Conservation (phyloP, 768 basidiomycete species). For the Sistotremastrum niveocremeum region DNA sequence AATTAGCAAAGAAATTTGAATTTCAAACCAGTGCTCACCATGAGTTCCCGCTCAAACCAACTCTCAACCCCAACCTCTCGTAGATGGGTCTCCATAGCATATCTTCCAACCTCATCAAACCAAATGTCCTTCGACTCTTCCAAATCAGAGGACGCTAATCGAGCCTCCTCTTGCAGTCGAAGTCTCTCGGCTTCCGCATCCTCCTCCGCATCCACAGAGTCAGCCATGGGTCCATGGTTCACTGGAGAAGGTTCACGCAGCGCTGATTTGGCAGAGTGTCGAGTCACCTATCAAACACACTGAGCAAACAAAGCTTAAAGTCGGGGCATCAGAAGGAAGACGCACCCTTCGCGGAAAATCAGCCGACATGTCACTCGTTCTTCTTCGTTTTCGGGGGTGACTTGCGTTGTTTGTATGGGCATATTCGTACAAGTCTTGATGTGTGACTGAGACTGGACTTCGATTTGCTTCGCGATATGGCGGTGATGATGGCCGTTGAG, state of each 20-base stretch:
- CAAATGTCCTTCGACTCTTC: slow-evolving; percentile 74
- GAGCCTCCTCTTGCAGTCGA: slow-evolving; percentile 27
- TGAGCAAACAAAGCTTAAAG: too few relatives aligned
- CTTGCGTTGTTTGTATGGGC: too few relatives aligned
- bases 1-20: background rate
- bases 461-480: too few relatives aligned
- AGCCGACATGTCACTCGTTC: too few relatives aligned
- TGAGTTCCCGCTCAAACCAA: slow-evolving; percentile 55
- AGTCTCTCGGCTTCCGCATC: slow-evolving; percentile 16
- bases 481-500: too few relatives aligned
- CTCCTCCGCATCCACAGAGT: slow-evolving; percentile 12
- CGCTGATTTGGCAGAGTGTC: background rate
- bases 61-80: slow-evolving; percentile 60
- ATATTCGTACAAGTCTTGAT: too few relatives aligned
- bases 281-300: too few relatives aligned
- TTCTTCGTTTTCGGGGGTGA: too few relatives aligned
- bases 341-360: too few relatives aligned
- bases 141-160: slow-evolving; percentile 57
- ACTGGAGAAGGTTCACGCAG: background rate
- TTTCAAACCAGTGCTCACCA: slow-evolving; percentile 28
- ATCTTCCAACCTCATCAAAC: slow-evolving; percentile 54
- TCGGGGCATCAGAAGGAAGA: too few relatives aligned
- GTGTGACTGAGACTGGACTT: too few relatives aligned
- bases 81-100: slow-evolving; percentile 57
- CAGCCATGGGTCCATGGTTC: background rate